Base-by-base conservation (phyloP, 2,329 filamentous ascomycete species). In the Conoideocrella luteorostrata region DNA sequence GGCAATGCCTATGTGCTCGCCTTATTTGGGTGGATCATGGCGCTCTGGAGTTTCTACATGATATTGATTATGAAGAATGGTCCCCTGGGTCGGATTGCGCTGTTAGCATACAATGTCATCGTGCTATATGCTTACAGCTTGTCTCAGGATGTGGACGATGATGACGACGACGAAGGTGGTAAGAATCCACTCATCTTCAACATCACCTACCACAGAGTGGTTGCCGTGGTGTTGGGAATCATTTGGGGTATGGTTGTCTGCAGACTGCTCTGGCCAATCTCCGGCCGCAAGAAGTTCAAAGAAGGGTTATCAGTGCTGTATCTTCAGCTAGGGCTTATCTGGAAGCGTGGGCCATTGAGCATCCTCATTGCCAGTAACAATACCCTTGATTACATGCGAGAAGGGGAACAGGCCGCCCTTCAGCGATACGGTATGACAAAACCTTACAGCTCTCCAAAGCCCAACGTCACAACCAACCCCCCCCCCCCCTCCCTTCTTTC, bases 101-200 rank as follows among this genome's bases (percentile, higher is more conserved):
- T 97, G 58, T 77, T 98, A 36, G 95, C 91, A 1, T 98, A 97
- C 72, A 98, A 98, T 58, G 82, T 98, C 34, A 91, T 88, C 15
- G 88, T 88, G 7, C 75, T 98, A 3, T 98, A 98, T 61, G 88
- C 90, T 9, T 98, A 97, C 66, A 93, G 87, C 43, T 74, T 97
- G 9, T 84, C 86, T 1, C 83, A 88, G 49, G 77, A 78, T 48
- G 88, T 95, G 38, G 80, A 85, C 4, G 82, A 89, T 38, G 84
- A 88, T 43, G 82, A 94, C 46, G 88, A 94, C 36, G 89, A 95
- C 51, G 90, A 97, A 64, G 89, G 89, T 22, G 90, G 89, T 5
- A 72, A 81, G 4, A 77, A 85, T 47, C 93, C 93, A 0, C 76
- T 90, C 30, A 96, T 98, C 49, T 80, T 84, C 51, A 83, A 94